Conservation (phyloP, 176 grass and related monocot genomes). For the Dendrocalamus sinicus region DNA sequence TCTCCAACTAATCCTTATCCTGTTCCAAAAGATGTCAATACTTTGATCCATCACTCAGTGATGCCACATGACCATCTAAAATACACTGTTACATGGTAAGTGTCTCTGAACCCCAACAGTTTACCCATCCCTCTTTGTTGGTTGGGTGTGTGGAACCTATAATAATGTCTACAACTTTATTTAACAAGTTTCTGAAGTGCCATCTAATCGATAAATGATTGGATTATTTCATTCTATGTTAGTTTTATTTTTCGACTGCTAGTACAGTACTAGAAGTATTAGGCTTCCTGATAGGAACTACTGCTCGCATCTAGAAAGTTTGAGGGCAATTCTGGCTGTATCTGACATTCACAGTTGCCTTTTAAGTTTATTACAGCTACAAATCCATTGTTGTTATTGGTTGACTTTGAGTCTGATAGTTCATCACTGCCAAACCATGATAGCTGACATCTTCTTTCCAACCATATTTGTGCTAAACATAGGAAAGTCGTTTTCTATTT, state of each 20-base stretch:
- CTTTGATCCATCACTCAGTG: conserved; percentile 82
- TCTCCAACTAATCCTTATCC: conserved; percentile 84
- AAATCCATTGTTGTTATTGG: background rate
- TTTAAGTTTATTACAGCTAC: conserved; percentile 8
- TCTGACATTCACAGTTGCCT: background rate
- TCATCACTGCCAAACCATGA: conserved; percentile 11
- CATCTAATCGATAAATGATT: conserved; percentile 5
- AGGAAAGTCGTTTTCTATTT: conserved; percentile 4
- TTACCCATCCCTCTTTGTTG: background rate
- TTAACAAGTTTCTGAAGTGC: background rate
- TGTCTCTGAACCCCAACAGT: background rate
- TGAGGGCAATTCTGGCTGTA: conserved; percentile 1
- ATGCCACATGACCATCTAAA: conserved; percentile 95
- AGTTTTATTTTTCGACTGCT: conserved; percentile 6
- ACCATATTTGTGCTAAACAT: conserved; percentile 19
- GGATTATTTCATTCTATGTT: background rate
- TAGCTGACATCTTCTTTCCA: background rate
- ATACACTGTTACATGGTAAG: conserved; percentile 88
- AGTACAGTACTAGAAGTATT: conserved; percentile 7
- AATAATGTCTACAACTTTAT: background rate
- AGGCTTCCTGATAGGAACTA: conserved; percentile 1
- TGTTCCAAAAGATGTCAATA: conserved; percentile 88
- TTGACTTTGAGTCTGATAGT: conserved; percentile 17
- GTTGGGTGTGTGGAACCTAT: conserved; percentile 15
- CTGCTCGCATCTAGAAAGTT: background rate